Evolutionary conservation across 2,329 filamentous ascomycete genomes (phyloP), one percentile per base, ranked within the genome.

Genomic region (Setomelanomma holmii): DNA sequence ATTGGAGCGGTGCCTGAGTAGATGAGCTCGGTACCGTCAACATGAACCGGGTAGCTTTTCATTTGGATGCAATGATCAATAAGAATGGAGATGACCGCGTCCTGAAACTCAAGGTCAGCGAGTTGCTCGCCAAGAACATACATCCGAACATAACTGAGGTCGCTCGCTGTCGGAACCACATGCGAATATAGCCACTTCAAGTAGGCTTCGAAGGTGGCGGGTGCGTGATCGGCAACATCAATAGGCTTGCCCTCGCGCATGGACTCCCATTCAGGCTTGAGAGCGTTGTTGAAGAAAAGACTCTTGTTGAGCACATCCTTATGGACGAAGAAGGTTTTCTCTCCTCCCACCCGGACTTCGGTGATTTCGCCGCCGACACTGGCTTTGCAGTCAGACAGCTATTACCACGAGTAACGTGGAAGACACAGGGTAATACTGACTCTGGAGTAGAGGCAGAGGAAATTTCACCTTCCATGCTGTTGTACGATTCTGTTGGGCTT

Each of bases 51-150:
- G 19, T 17, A 43, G 16, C 33, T 17, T 20, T 8, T n/a, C 12
- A 5, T 11, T 24, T 36, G 16, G 4, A 36, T 7, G 43, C 35
- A 47, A 2, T 2, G 20, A 11, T 33, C 5, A 22, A 47, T 47
- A 3, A 53, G 14, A 0, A 30, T 23, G 8, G 50, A 34, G 5
- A 55, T 6, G 1, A 49, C 27, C 2, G 35, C 44, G 33, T 53
- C 52, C 34, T 58, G 49, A 22, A 51, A 53, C 1, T 22, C 17
- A 1, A n/a, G 8, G 23, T 60, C 57, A 20, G 44, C 44, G 2
- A 56, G 19, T 33, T 49, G 44, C 38, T 60, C 54, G 2, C 44
- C 49, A 1, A 58, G 47, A 3, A 58, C 38, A 20, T 58, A 60
- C 2, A 33, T 17, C 6, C 44, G 12, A 5, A 45, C 52, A 12